Base-by-base conservation (phyloP, 163 green algal species). In the Scenedesmus sp. region DNA sequence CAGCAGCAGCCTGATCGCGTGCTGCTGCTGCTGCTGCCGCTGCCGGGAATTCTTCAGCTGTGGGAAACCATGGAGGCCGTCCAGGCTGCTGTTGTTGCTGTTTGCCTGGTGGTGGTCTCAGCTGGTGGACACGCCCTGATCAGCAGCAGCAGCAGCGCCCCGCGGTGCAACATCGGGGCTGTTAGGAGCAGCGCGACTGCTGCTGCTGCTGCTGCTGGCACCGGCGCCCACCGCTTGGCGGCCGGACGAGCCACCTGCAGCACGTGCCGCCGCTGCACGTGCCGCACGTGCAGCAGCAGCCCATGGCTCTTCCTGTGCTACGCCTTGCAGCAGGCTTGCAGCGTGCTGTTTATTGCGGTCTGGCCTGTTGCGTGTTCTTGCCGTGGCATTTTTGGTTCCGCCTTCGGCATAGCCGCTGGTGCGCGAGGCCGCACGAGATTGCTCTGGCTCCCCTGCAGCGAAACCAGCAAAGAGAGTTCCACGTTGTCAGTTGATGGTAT, bases 291-390 rank as follows among this genome's bases (percentile, higher is more conserved):
- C 65, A 76, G 65, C 30, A 76, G 65, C 65, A 76, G 65, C 65
- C 65, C 65, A 76, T 40, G 65, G 65, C 65, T 76, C 65, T 76
- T 76, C 65, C 40, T 76, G 65, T 76, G 65, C 65, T 76, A 76
- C 30, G 30, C 65, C 16, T 40, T 18, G 30, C 65, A 76, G 18
- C 40, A 40, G 6, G 30, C 30, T 30, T 2, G 30, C 65, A 20
- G 30, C 30, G 5, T 76, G 65, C 9, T 37, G 65, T 76, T 7
- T 76, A 30, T 40, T 18, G 30, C 20, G 7, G 26, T 40, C 12
- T 76, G 65, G 30, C 65, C 6, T 20, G 30, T 37, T 18, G 30
- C 30, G 5, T 76, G 65, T 18, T 26, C 3, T 3, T 33, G 65
- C 30, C 9, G 9, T 24, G 26, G 30, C 65, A 40, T 76, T 18